Percentiles rank a stretch among this genome's conserved stretches.
phyloP scores from a whole-genome alignment of 176 grass and related monocot genomes.

The Bolboschoenus planiculmis region DNA sequence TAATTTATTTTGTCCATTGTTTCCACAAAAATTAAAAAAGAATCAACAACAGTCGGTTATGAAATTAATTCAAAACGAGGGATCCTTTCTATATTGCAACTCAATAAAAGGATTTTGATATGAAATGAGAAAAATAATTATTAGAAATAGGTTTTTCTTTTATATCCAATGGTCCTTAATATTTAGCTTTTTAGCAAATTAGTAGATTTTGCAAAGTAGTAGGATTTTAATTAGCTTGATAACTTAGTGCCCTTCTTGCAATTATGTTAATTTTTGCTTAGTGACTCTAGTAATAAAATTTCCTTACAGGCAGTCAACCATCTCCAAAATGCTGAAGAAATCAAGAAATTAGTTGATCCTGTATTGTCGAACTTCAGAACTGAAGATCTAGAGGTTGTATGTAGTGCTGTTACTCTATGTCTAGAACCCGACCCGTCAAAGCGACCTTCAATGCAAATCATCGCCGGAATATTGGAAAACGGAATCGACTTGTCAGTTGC shows the following conservation, averaged over 20 bases:
- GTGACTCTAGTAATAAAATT: background rate
- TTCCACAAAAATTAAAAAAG: background rate
- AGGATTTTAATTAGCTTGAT: background rate
- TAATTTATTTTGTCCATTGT: background rate
- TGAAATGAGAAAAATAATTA: background rate
- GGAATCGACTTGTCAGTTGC: slow-evolving; percentile 59
- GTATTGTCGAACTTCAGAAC: slow-evolving; percentile 41
- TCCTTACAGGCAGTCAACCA: slow-evolving; percentile 44
- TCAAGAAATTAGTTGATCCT: slow-evolving; percentile 59
- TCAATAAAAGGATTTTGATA: background rate
- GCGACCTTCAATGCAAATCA: slow-evolving; percentile 87
- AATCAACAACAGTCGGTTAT: background rate
- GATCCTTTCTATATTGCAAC: background rate
- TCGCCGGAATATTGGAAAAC: slow-evolving; percentile 61
- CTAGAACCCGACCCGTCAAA: slow-evolving; percentile 75
- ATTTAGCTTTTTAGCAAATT: background rate
- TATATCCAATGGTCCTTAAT: background rate
- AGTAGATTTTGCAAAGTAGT: background rate
- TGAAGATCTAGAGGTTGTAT: slow-evolving; percentile 56
- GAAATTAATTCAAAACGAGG: background rate
- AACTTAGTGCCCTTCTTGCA: background rate
- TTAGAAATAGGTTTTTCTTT: background rate
- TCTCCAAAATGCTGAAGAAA: slow-evolving; percentile 78
- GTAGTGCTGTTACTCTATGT: slow-evolving; percentile 80
- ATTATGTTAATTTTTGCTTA: background rate